Percentiles rank a stretch among this genome's conserved stretches.
Conservation (phyloP, 1,284 basidiomycete species). For the Pseudozyma sp. region DNA sequence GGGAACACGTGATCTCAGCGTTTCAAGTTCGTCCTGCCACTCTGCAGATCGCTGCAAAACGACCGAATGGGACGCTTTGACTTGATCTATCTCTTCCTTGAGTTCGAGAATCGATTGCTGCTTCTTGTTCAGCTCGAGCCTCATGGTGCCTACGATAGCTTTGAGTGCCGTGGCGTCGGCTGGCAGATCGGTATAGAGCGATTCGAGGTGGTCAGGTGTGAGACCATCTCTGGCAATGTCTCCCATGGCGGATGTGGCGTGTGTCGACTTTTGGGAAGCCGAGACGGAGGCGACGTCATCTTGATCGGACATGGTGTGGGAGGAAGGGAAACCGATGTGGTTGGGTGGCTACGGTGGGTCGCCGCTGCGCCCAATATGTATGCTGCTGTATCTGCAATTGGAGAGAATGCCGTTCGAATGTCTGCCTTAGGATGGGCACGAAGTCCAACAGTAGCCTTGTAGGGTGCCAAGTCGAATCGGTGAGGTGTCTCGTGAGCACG, state of each 20-base stretch:
- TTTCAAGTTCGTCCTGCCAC: conserved; percentile 61
- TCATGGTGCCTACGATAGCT: conserved; percentile 53
- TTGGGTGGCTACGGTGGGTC: too few relatives aligned
- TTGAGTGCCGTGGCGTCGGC: conserved; percentile 49
- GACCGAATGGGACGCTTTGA: conserved; percentile 53
- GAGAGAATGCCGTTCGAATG: too few relatives aligned
- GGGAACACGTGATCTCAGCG: conserved; percentile 33
- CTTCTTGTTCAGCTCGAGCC: conserved; percentile 45
- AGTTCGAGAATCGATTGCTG: conserved; percentile 35
- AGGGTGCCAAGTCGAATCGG: too few relatives aligned
- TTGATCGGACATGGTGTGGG: conserved; percentile 29
- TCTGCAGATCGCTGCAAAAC: conserved; percentile 53
- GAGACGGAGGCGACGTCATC: conserved; percentile 33
- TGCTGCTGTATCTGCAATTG: too few relatives aligned
- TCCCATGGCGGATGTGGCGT: conserved; percentile 14
- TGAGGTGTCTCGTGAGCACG: too few relatives aligned
- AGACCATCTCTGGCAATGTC: conserved; percentile 21
- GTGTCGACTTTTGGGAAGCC: conserved; percentile 29
- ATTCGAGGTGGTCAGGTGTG: conserved; percentile 44
- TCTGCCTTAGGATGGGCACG: too few relatives aligned
- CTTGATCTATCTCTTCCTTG: conserved; percentile 44
- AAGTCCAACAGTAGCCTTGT: too few relatives aligned
- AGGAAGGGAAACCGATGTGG: too few relatives aligned
- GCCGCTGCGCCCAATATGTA: too few relatives aligned
- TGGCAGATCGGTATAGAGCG: conserved; percentile 47